Conservation (phyloP, 108 stramenopile genomes). For the Chaetoceros muelleri region DNA sequence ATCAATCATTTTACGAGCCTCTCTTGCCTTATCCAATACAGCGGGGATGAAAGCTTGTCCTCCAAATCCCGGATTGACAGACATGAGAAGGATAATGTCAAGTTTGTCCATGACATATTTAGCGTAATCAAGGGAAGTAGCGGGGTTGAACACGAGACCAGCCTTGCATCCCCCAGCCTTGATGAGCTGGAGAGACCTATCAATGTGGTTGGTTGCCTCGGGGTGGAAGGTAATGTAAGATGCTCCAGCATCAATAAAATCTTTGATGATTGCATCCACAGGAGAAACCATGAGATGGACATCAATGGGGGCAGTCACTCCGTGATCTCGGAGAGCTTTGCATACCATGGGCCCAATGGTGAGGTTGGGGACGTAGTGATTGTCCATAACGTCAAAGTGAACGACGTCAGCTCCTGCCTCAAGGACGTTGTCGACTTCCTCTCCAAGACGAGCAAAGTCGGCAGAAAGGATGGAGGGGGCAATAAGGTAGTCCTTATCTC, state of each 20-base stretch:
- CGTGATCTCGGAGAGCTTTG: constrained; percentile 96
- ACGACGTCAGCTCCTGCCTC: constrained; percentile 97
- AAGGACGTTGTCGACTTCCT: constrained; percentile 95
- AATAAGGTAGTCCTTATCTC: constrained; percentile 92
- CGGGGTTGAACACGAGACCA: constrained; percentile 97
- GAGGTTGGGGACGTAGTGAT: constrained; percentile 98
- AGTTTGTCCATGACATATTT: constrained; percentile 95
- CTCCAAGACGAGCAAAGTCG: constrained; percentile 92
- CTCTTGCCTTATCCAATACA: constrained; percentile 84
- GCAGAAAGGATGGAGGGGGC: constrained; percentile 99
- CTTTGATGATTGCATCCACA: constrained; percentile 86
- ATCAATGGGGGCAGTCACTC: constrained; percentile 96
- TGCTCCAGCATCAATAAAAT: constrained; percentile 95
- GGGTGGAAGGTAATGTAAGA: constrained; percentile 99
- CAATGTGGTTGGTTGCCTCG: constrained; percentile 92
- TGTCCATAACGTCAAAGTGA: constrained; percentile 99
- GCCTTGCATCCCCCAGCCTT: constrained; percentile 92
- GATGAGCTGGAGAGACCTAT: constrained; percentile 93
- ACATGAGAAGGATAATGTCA: constrained; percentile 97
- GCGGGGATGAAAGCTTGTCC: constrained; percentile 95
- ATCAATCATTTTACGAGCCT: constrained; percentile 94
- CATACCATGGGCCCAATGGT: constrained; percentile 99
- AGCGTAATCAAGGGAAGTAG: constrained; percentile 79
- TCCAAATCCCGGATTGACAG: constrained; percentile 97
- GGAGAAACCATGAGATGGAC: constrained; percentile 98